Percentiles rank a stretch among this genome's conserved stretches.
Evolutionary conservation across 179 eudicot genomes (phyloP).

Genomic region (Gypsophila paniculata): DNA sequence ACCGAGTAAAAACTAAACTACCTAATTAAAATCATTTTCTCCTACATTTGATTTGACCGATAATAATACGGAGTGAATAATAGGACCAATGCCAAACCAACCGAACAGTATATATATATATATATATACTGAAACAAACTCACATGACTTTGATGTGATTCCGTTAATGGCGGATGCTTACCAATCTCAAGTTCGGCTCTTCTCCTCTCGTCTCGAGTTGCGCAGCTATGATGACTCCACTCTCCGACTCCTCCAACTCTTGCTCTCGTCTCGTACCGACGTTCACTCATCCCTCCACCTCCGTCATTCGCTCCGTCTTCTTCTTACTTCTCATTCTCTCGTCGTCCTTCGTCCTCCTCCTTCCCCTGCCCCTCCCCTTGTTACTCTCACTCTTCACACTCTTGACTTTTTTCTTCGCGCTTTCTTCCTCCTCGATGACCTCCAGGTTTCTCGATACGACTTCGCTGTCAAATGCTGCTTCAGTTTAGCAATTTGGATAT

Average conservation of each 20-base stretch:
- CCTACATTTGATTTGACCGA: too few species aligned
- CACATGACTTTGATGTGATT: too few species aligned
- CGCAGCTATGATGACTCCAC: constrained; percentile 61
- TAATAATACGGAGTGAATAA: too few species aligned
- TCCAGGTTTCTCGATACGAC: constrained; percentile 35
- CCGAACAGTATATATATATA: too few species aligned
- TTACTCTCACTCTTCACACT: constrained; percentile 44
- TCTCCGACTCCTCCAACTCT: constrained; percentile 47
- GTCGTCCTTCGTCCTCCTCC: constrained; percentile 29
- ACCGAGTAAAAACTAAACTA: too few species aligned
- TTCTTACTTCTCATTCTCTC: constrained; percentile 55
- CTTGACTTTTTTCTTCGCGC: constrained; percentile 65
- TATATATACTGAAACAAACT: too few species aligned
- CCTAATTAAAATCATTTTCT: too few species aligned
- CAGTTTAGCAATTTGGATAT: too few species aligned
- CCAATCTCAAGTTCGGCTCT: constrained; percentile 35
- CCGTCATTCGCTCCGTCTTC: constrained; percentile 35
- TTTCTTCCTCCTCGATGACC: constrained; percentile 55
- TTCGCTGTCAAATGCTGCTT: too few species aligned
- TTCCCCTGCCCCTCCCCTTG: constrained; percentile 18
- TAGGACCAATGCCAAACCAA: too few species aligned
- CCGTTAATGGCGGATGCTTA: constrained; percentile 29
- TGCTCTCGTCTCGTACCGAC: constrained; percentile 42
- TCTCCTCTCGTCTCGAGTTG: constrained; percentile 45
- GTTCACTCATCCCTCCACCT: constrained; percentile 44